Evolutionary conservation across 352 stramenopile species (phyloP).

Genomic region (Phytophthora tentaculata): DNA sequence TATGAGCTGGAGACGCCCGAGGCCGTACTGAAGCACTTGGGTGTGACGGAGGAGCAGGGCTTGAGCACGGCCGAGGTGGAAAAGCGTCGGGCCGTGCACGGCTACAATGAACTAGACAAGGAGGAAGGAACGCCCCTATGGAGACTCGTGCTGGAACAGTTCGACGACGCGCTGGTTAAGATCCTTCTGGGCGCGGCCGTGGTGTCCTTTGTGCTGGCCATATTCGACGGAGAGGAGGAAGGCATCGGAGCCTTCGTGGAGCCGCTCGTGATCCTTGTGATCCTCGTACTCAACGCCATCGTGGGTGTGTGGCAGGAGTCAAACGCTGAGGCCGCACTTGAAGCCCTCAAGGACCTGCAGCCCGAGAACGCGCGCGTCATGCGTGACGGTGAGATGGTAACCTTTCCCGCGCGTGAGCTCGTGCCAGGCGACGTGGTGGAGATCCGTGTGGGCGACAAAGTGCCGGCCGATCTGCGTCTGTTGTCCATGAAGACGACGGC

Average conservation of each 20-base stretch:
- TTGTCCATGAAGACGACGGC: slow-evolving; percentile 95
- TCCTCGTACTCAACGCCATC: slow-evolving; percentile 96
- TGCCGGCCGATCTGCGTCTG: slow-evolving; percentile 96
- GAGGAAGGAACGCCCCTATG: slow-evolving; percentile 90
- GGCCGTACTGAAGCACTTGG: slow-evolving; percentile 81
- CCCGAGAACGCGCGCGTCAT: slow-evolving; percentile 91
- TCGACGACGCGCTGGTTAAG: slow-evolving; percentile 98
- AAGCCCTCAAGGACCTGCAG: slow-evolving; percentile 97
- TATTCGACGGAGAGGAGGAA: slow-evolving; percentile 89
- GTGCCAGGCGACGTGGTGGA: slow-evolving; percentile 98
- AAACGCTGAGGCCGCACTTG: slow-evolving; percentile 93
- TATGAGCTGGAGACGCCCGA: slow-evolving; percentile 74
- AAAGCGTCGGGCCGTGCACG: slow-evolving; percentile 60
- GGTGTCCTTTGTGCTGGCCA: slow-evolving; percentile 94
- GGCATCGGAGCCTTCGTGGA: slow-evolving; percentile 95
- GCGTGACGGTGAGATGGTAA: slow-evolving; percentile 85
- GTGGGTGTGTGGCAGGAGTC: slow-evolving; percentile 97
- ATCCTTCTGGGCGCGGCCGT: slow-evolving; percentile 97
- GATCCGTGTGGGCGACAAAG: slow-evolving; percentile 97
- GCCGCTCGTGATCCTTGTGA: slow-evolving; percentile 97
- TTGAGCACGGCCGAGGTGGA: slow-evolving; percentile 62
- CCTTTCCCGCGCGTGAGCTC: slow-evolving; percentile 89
- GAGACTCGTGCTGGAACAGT: slow-evolving; percentile 98
- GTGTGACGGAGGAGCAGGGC: slow-evolving; percentile 64
- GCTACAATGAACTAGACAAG: slow-evolving; percentile 92